Percentiles rank a stretch among this genome's conserved stretches.
Evolutionary conservation across 148 eudicot species (phyloP).

Genomic region (Pouteria glomerata): DNA sequence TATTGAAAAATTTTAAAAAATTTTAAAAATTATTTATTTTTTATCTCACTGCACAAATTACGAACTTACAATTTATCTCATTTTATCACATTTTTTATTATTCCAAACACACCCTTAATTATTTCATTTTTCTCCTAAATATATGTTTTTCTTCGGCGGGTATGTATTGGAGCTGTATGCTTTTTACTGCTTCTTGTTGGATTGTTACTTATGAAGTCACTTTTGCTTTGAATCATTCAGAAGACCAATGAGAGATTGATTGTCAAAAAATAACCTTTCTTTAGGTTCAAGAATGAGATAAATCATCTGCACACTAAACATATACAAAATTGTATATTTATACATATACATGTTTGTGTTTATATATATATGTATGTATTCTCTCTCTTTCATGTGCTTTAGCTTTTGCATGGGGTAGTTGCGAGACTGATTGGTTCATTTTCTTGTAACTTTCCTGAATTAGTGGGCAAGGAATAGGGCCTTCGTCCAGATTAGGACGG

Average conservation of each 20-base stretch:
- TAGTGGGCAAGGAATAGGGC: conserved; percentile 15
- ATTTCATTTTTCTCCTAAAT: too few relatives aligned
- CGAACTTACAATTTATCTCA: too few relatives aligned
- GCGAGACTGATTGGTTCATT: conserved; percentile 3
- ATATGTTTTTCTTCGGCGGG: not conserved
- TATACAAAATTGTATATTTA: not conserved
- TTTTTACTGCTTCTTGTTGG: not conserved
- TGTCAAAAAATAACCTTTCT: not conserved
- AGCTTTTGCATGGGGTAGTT: conserved; percentile 12
- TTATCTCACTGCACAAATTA: too few relatives aligned
- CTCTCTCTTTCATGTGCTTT: conserved; percentile 10
- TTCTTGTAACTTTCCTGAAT: conserved; percentile 5
- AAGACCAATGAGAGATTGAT: not conserved
- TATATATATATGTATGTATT: not conserved
- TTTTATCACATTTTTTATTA: too few relatives aligned
- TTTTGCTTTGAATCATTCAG: not conserved
- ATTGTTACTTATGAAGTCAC: conserved; percentile 2
- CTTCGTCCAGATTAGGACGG: not conserved
- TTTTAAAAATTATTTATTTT: too few relatives aligned
- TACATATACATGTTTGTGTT: not conserved
- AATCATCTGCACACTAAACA: not conserved
- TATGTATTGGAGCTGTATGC: not conserved
- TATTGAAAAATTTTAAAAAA: too few relatives aligned
- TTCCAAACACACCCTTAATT: too few relatives aligned
- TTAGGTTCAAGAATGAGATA: not conserved